Evolutionary conservation across 495 filamentous ascomycete genomes (phyloP), one percentile per base, ranked within the genome.

Genomic region (Halenospora varia): DNA sequence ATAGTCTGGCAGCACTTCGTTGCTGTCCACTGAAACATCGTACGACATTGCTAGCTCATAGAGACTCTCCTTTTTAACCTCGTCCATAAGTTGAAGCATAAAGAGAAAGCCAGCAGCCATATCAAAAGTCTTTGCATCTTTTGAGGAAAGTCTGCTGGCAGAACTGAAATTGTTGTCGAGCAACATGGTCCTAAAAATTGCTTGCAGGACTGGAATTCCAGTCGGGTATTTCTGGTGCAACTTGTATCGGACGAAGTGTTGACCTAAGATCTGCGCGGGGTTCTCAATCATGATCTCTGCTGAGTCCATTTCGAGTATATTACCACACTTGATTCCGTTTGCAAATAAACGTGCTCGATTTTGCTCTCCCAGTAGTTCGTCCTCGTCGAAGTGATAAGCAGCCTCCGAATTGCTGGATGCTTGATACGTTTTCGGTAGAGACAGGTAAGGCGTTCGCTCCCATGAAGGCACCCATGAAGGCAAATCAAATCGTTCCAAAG

Each of bases 391-490:
- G 8, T 29, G 19, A 15, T 15, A 22, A 4, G 17, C 11, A 2
- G 50, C 23, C 2, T 29, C 13, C 3, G 4, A 52, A 17, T 40
- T 23, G 2, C 15, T 15, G 11, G 50, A n/a, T 10, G 50, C 22
- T 8, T 40, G 6, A 18, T 35, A 52, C 10, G 13, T 11, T 19
- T 39, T 46, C n/a, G 42, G 42, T 20, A 46, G 17, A 22, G 25
- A 9, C 11, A 10, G 13, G 4, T 3, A n/a, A 35, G 22, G 23
- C 8, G 9, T 13, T 52, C 19, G 13, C 42, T 17, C 42, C 53
- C 53, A 59, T 24, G 52, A 29, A 11, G 39, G 41, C 10, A 54
- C 57, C 57, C 57, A 59, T 6, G 57, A 46, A 8, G 57, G 57
- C 19, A 48, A 47, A 40, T 29, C 13, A 10, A 29, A 26, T 10